Conservation (phyloP, 257 asterid species). For the Fraxinus pennsylvanica region DNA sequence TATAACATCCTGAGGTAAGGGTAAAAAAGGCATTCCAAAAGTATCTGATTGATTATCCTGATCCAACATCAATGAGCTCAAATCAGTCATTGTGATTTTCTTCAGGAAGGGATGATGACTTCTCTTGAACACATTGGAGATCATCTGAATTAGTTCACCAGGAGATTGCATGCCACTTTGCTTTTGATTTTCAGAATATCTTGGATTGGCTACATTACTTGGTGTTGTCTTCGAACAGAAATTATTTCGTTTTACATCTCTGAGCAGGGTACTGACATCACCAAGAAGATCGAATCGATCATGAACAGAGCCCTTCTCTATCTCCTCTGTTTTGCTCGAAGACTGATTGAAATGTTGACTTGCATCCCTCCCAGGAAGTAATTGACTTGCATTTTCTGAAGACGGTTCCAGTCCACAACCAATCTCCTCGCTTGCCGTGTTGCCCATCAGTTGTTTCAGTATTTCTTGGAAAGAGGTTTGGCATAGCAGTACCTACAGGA, state of each 20-base stretch:
- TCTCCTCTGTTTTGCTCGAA: slow-evolving; percentile 41
- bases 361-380: slow-evolving; percentile 29
- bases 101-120: slow-evolving; percentile 83
- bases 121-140: slow-evolving; percentile 71
- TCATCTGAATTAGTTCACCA: slow-evolving; percentile 71
- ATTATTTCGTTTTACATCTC: slow-evolving; percentile 66
- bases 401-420: slow-evolving; percentile 34
- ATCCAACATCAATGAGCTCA: slow-evolving; percentile 65
- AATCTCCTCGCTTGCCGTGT: slow-evolving; percentile 40
- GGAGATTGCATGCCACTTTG: slow-evolving; percentile 61
- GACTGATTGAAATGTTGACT: slow-evolving; percentile 38
- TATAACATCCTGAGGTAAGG: slow-evolving; percentile 77
- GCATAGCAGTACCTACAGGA: slow-evolving; percentile 84
- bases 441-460: slow-evolving; percentile 82
- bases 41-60: slow-evolving; percentile 88
- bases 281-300: slow-evolving; percentile 78
- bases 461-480: slow-evolving; percentile 90
- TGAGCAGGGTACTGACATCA: slow-evolving; percentile 63
- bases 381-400: slow-evolving; percentile 35
- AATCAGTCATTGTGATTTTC: slow-evolving; percentile 67
- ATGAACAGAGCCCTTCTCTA: slow-evolving; percentile 51
- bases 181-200: slow-evolving; percentile 47
- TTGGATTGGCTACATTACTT: slow-evolving; percentile 43
- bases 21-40: slow-evolving; percentile 89
- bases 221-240: slow-evolving; percentile 45